Percentiles rank a stretch among this genome's conserved stretches.
Conservation (phyloP, 2,329 filamentous ascomycete genomes). For the Diplodia mutila region DNA sequence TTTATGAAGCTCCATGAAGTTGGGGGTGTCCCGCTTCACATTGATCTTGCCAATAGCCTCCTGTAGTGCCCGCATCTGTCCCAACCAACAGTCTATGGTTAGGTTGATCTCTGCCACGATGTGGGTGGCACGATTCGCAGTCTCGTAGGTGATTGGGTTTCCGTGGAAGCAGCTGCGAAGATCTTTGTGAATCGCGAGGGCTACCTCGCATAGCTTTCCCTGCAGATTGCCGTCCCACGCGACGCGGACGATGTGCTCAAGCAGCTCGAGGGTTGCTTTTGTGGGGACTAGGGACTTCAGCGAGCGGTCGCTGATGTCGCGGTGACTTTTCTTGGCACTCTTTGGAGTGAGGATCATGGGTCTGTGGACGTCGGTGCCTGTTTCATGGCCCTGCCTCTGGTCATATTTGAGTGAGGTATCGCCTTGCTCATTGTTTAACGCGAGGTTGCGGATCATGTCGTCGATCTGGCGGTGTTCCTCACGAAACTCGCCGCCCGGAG, state of each 20-base stretch:
- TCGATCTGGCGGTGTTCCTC: neutral
- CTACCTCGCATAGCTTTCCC: neutral
- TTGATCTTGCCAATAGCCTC: neutral
- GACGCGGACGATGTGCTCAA: neutral
- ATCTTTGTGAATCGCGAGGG: neutral
- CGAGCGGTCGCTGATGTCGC: neutral
- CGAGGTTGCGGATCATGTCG: neutral
- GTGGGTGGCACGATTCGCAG: neutral
- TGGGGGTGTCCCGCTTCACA: neutral
- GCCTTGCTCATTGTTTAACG: neutral
- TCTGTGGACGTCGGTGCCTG: neutral
- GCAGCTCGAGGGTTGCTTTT: neutral
- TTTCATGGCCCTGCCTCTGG: neutral
- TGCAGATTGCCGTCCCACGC: neutral
- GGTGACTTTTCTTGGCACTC: neutral
- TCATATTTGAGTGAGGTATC: neutral
- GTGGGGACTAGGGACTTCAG: neutral
- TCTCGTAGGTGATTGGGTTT: neutral
- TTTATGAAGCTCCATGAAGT: neutral
- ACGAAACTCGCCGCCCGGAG: neutral
- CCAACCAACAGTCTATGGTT: neutral
- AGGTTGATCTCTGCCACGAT: neutral
- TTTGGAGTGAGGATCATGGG: neutral
- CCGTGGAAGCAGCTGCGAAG: neutral
- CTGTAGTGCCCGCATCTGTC: neutral